phyloP scores from a whole-genome alignment of 1,139 yeast species.

The Hyphopichia burtonii region DNA sequence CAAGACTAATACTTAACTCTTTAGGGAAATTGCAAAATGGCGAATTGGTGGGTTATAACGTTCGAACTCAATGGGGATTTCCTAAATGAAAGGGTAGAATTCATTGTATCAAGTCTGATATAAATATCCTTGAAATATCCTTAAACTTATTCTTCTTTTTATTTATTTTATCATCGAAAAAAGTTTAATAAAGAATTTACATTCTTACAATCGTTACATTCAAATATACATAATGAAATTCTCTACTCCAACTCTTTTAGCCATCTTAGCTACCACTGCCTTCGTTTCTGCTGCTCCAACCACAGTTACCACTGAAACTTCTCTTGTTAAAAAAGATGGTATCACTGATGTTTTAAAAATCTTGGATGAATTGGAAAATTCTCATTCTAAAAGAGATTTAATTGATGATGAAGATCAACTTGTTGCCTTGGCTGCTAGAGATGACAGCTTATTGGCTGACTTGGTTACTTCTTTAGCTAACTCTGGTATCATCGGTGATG shows the following conservation, averaged over 20 bases:
- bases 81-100: no score
- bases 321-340: conserved; percentile 38
- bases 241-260: conserved; percentile 41
- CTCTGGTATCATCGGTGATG: conserved; percentile 41
- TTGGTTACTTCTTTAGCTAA: conserved; percentile 37
- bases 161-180: neutral
- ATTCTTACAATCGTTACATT: neutral
- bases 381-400: conserved; percentile 36
- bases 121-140: neutral
- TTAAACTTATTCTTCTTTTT: neutral
- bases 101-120: neutral
- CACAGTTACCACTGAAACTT: conserved; percentile 15
- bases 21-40: neutral
- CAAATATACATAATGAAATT: conserved; percentile 34
- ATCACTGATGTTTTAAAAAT: conserved; percentile 32
- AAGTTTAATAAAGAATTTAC: neutral
- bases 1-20: neutral
- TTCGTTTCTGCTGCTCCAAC: conserved; percentile 44
- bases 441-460: conserved; percentile 35
- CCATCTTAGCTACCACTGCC: conserved; percentile 42
- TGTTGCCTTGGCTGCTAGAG: conserved; percentile 35
- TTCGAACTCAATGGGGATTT: no score
- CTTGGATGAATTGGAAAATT: conserved; percentile 32
- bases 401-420: conserved; percentile 27
- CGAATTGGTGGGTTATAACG: neutral